Base-by-base conservation (phyloP, 768 basidiomycete species). In the Pisolithus microcarpus region DNA sequence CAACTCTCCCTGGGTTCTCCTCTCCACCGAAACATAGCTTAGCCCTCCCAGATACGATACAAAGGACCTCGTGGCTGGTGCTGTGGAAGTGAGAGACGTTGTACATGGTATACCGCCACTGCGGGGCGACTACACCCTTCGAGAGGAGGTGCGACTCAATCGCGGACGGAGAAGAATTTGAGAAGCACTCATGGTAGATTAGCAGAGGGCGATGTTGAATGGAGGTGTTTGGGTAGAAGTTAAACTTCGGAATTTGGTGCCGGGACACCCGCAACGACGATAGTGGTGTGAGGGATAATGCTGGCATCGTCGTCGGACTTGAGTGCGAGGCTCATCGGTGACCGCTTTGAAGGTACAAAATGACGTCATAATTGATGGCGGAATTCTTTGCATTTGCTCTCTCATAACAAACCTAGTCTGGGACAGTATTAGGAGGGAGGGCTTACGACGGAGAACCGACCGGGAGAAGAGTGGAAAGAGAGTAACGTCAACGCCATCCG, bases 21-120 rank as follows among this genome's bases (percentile, higher is more conserved):
- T 68, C 68, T 8, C 72, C 73, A 15, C 72, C 73, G 42, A 75
- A 75, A 43, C 69, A 68, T n/a, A 73, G 38, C 24, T 48, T 60
- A 13, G 70, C 74, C 23, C 63, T 51, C 1, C 73, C 72, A 5
- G 49, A 43, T 10, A 57, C 55, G 37, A 74, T 58, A 43, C 66
- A 65, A 50, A 75, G 56, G 15, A 75, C 63, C 50, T 74, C 72
- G 64, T 75, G 69, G 11, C 69, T 68, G 38, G 69, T 73, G n/a
- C 67, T 68, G 53, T 75, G 72, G 57, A 69, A 76, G 55, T 75
- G 72, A 23, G 67, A 64, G 24, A 61, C 61, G 39, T 49, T 54
- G 61, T 73, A 74, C 71, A 73, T 73, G 23, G 70, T 66, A 58
- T 69, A 75, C 13, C 68, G 65, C 72, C 74, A 74, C 49, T 68